Evolutionary conservation across 2,329 filamentous ascomycete species (phyloP), one percentile per base, ranked within the genome.

Genomic region (Ambrosiella cleistominuta): DNA sequence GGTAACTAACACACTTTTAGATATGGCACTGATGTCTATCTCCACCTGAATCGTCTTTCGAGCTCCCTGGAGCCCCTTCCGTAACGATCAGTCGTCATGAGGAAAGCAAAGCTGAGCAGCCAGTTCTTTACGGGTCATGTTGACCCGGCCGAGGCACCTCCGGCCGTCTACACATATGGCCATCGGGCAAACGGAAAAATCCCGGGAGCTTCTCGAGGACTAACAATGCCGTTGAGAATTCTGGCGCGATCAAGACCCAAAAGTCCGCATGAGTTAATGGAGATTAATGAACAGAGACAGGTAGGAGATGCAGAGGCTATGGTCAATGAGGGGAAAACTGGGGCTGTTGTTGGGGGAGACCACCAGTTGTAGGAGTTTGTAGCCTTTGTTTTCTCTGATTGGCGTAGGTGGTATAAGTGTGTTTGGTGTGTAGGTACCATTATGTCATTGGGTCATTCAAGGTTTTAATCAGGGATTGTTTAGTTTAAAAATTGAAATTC

Each of bases 1-100:
- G 15, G 17, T 19, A 9, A 36, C 27, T 37, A 42, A 36, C 61
- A 62, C 12, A 56, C 15, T 57, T 52, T 52, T 65, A 95, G 91
- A 60, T 98, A 98, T 70, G 93, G 93, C 63, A 98, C 93, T 55
- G 93, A 98, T 68, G 93, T 97, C 56, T 98, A 98, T 72, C 85
- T 98, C 53, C 93, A 98, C 70, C 81, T 98, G 55, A 98, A 98
- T 74, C 82, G 93, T 58, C 79, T 98, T 35, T 95, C 89, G 49
- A 95, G 88, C 64, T 95, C 88, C 42, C 96, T 90, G 35, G 93
- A 98, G 71, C 93, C 93, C 63, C 77, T 98, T 56, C 91, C 96
- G 87, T 97, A 93, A 80, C 77, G 83, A 81, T 80, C 81, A 90
- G 83, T 85, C 78, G 85, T 88, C 85, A 89, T 83, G 84, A 88